A percentile compares a stretch with the other conserved stretches of the same genome.
These are phyloP conservation scores for Thelonectria blattea DNA, from an alignment of 2,329 filamentous ascomycete species.

Conservation along the genomic window DNA sequence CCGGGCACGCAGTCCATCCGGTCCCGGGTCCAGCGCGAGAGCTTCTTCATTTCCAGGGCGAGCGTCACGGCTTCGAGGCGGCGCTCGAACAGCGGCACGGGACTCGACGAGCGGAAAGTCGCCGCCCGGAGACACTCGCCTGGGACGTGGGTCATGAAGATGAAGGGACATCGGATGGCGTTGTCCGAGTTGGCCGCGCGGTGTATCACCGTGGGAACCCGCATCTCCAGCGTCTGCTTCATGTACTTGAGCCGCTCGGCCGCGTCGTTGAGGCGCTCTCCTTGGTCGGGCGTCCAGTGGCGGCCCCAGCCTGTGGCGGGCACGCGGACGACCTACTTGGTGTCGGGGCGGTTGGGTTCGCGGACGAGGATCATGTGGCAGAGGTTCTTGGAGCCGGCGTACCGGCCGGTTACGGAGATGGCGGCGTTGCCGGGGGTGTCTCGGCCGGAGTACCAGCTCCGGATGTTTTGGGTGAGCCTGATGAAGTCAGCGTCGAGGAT, in stretches of 20 bases:
- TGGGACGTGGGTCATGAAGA: not conserved
- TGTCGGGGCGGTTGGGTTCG: not conserved
- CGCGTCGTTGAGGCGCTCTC: not conserved
- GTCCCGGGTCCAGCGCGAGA: not conserved
- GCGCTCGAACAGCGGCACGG: not conserved
- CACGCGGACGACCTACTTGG: not conserved
- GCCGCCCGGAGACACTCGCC: not conserved
- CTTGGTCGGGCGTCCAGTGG: not conserved
- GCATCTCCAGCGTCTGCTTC: not conserved
- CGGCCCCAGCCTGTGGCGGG: not conserved
- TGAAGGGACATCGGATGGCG: not conserved
- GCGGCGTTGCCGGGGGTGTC: not conserved
- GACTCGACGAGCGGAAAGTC: not conserved
- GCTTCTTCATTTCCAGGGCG: not conserved
- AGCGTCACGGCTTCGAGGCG: not conserved
- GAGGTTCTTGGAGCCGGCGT: not conserved
- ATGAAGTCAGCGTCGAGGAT: not conserved
- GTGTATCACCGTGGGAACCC: not conserved
- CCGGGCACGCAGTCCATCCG: too few species aligned
- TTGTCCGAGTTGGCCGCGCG: not conserved
- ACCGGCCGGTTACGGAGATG: not conserved
- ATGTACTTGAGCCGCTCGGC: not conserved
- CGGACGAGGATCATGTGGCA: not conserved
- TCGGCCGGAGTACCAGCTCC: not conserved
- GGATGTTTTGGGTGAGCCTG: not conserved